Percentiles rank a stretch among this genome's conserved stretches.
These are phyloP conservation scores for Colletotrichum limetticola DNA, from an alignment of 2,329 filamentous ascomycete genomes.

Conservation along the genomic window DNA sequence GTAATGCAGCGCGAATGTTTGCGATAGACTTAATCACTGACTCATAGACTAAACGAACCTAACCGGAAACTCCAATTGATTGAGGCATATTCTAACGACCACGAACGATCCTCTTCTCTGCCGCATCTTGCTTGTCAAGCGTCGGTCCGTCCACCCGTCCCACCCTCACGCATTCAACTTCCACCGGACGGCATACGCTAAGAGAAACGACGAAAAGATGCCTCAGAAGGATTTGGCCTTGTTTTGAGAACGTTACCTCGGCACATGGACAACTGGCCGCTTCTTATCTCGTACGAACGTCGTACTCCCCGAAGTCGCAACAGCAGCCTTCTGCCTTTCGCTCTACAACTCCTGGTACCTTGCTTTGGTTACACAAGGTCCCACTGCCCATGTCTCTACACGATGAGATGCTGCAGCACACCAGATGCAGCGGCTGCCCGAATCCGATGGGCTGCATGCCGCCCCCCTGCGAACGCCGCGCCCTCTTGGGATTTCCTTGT, in stretches of 20 bases:
- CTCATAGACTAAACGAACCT: background rate
- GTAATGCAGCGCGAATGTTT: background rate
- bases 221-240: background rate
- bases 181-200: background rate
- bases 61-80: background rate
- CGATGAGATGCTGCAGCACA: slow-evolving; percentile 16
- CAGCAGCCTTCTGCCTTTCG: background rate
- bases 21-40: background rate
- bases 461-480: background rate
- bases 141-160: background rate
- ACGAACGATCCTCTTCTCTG: background rate
- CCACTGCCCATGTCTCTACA: background rate
- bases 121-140: background rate
- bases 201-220: background rate
- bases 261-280: background rate
- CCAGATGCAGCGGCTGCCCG: slow-evolving; percentile 21
- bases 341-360: background rate
- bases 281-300: background rate
- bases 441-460: slow-evolving; percentile 3
- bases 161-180: background rate
- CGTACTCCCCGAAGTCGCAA: background rate
- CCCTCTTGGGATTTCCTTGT: background rate
- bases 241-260: background rate
- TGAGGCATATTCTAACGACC: background rate
- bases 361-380: background rate